Evolutionary conservation across 2,329 filamentous ascomycete species (phyloP), one percentile per base, ranked within the genome.

Genomic region (Rasamsonia emersonii): DNA sequence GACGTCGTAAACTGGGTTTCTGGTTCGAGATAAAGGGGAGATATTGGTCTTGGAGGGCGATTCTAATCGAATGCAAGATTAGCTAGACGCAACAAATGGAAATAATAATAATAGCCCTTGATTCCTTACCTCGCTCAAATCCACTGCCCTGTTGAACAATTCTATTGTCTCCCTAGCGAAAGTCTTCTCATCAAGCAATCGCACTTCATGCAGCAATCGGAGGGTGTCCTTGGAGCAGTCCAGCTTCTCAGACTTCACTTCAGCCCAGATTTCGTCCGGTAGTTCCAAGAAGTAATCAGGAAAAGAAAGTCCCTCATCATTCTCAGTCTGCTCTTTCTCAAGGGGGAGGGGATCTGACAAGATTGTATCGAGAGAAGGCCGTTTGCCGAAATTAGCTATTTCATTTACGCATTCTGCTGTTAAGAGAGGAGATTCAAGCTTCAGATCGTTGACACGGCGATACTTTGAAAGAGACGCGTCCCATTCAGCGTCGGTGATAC

Each of bases 321-420:
- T 50, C 17, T 67, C 59, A 7, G 51, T 49, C 21, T 56, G 33
- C 2, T 61, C 33, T 2, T 43, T 37, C 34, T 65, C 59, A 7
- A 58, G 40, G 3, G 54, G 45, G 9, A 65, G 41, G 5, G 42
- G 45, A 25, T 28, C 11, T 14, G 16, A 19, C 10, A 38, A 25
- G 5, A 61, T 19, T 4, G 54, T 43, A 4, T 33, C 46, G 3
- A 38, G 37, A n/a, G 49, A 38, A 32, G 69, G 39, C 41, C 71
- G 67, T n/a, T n/a, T n/a, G n/a, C n/a, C n/a, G n/a, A n/a, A n/a
- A n/a, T n/a, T n/a, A n/a, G n/a, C n/a, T n/a, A n/a, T n/a, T n/a
- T n/a, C n/a, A n/a, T n/a, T n/a, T n/a, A n/a, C n/a, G 15, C 61
- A 42, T 20, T 67, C 60, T 38, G 64, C 51, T 39, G 71, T 65